Base-by-base conservation (phyloP, 2,329 filamentous ascomycete species). In the Cercospora canescens region DNA sequence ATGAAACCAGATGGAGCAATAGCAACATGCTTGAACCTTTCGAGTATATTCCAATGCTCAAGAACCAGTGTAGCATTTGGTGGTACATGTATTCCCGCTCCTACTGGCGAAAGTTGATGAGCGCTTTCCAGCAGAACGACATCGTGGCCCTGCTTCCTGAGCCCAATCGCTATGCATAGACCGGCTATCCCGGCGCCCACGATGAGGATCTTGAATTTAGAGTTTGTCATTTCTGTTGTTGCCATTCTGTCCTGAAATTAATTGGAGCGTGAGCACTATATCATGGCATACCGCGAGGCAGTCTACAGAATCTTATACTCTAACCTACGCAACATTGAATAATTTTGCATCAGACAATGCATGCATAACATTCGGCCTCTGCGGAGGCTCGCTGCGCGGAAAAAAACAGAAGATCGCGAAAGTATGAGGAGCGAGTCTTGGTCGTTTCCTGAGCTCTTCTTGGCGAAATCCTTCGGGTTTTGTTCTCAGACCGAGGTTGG, bases 121-220 rank as follows among this genome's bases (percentile, higher is more conserved):
- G 61, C 50, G 11, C 61, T 63, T 45, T 63, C 61, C 16, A 63
- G 52, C 24, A 63, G n/a, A 7, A 57, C 16, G 12, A 57, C 52
- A 11, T 58, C 24, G 16, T 63, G 60, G n/a, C 60, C 60, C 30
- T 48, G 24, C 24, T 45, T 39, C 28, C 41, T 37, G 7, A 57
- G 26, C 5, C 61, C 52, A 18, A 63, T 57, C 9, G 61, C 61
- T 24, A 54, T 37, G 11, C 50, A 58, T 6, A 63, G 24, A 14
- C 61, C 61, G 32, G 61, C 61, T 18, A 57, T 32, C 8, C 61
- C 61, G 9, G 61, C 61, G 9, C 61, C 61, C 18, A 35, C 59
- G 4, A 54, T 61, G 11, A 61, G 39, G 45, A 60, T 16, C 28
- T 60, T 60, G 58, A 60, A 60, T 18, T 35, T 32, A 21, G 18